Evolutionary conservation across 1,139 yeast species (phyloP), one percentile per base, ranked within the genome.

Genomic region (Scheffersomyces segobiensis): DNA sequence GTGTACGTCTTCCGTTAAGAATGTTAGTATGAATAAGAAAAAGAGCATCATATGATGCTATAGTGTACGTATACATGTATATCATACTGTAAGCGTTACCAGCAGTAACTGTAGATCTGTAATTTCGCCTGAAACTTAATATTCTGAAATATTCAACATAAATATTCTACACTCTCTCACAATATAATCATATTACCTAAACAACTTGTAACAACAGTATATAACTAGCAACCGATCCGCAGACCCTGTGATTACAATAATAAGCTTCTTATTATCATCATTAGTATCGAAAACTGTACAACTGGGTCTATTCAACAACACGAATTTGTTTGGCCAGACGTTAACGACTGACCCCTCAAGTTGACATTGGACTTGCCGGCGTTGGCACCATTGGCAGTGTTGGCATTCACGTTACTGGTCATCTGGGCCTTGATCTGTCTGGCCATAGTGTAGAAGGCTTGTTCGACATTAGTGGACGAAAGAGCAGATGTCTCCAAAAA

Each of bases 371-470:
- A 84, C 77, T 89, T 90, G 60, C 80, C 83, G 65, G 78, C 81
- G 71, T 81, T 82, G 54, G 71, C 68, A 53, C 70, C 69, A 57
- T 66, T 65, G 52, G 81, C 79, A 55, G 79, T 77, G 52, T 81
- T 71, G 55, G 84, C 81, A 63, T 82, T 84, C 50, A 78, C 76
- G 56, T 77, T 71, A 73, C 81, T 89, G 64, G 97, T 92, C 92
- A 93, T 91, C 72, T 93, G 93, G 64, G 97, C 97, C 82, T 96
- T 96, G 73, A 95, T 95, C 77, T 96, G 98, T 76, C 97, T 89
- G 10, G 99, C 97, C 99, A 95, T 95, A 65, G 98, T 92, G 82
- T 92, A 87, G 80, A 95, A 95, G 18, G 99, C 98, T 77, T 95
- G 98, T 76, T 96, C 99, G 67, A 95, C 99, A 72, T 95, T 95